A percentile compares a stretch with the other conserved stretches of the same genome.
These are phyloP conservation scores for Fragaria iinumae DNA, from an alignment of 306 rosid species.

Conservation along the genomic window DNA sequence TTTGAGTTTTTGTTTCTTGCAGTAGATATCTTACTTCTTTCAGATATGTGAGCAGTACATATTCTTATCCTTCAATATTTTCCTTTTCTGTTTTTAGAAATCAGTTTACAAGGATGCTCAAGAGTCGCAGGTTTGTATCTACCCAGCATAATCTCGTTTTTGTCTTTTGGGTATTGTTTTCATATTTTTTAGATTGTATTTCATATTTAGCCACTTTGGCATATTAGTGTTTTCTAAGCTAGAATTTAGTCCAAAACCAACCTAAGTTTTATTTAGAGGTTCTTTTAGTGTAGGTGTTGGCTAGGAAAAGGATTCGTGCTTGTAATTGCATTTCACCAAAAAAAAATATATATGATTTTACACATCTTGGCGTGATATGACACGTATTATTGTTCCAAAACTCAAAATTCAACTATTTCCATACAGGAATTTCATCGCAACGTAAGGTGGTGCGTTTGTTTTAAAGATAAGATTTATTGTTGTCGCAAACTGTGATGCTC, in stretches of 20 bases:
- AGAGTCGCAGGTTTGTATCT: constrained; percentile 71
- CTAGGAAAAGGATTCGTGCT: neutral
- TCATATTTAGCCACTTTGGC: neutral
- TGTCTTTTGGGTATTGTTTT: neutral
- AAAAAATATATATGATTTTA: neutral
- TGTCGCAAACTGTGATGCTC: neutral
- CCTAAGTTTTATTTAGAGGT: neutral
- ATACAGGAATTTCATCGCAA: neutral
- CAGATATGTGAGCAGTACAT: neutral
- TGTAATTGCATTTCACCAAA: neutral
- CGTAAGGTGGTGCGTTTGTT: neutral
- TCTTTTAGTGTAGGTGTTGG: neutral
- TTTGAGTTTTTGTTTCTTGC: neutral
- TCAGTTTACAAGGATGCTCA: constrained; percentile 70
- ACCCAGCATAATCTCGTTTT: constrained; percentile 14
- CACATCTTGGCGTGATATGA: neutral
- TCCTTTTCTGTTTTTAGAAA: constrained; percentile 55
- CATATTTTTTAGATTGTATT: neutral
- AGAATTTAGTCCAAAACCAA: neutral
- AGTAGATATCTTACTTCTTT: neutral
- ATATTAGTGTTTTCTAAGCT: neutral
- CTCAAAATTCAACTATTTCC: neutral
- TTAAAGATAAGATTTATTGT: neutral
- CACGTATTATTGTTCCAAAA: neutral
- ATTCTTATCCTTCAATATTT: constrained; percentile 11